These are phyloP conservation scores for Leccinum subgranulosum DNA, from an alignment of 768 basidiomycete genomes.

Conservation along the genomic window DNA sequence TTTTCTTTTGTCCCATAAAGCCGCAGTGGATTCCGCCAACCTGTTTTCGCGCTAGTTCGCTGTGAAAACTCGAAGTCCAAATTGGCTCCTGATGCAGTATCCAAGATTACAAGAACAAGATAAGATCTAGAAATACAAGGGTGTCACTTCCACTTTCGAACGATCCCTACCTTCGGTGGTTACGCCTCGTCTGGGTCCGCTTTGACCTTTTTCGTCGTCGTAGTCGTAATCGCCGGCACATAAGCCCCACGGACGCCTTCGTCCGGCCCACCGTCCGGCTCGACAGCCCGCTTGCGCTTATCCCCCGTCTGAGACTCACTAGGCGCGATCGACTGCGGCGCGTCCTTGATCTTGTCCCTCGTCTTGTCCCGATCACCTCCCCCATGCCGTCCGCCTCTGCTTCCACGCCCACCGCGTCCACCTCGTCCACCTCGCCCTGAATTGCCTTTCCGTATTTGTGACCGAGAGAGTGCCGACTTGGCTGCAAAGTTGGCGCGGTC, in stretches of 20 bases:
- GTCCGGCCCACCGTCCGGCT: slow-evolving; percentile 75
- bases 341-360: slow-evolving; percentile 15
- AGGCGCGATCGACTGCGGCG: slow-evolving; percentile 19
- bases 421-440: slow-evolving; percentile 45
- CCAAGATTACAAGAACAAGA: neutral
- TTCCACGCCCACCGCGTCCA: slow-evolving; percentile 37
- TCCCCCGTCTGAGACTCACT: slow-evolving; percentile 55
- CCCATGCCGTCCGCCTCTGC: slow-evolving; percentile 20
- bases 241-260: slow-evolving; percentile 60
- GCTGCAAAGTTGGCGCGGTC: slow-evolving; percentile 73
- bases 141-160: neutral
- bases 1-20: neutral
- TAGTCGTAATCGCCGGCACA: slow-evolving; percentile 46
- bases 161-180: neutral
- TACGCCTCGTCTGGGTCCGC: slow-evolving; percentile 31
- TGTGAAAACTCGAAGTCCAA: neutral
- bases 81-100: neutral
- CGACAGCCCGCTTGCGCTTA: slow-evolving; percentile 73
- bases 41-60: neutral
- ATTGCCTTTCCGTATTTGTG: slow-evolving; percentile 37
- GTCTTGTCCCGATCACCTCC: slow-evolving; percentile 22
- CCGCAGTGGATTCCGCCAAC: neutral
- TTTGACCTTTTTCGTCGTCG: slow-evolving; percentile 39
- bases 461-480: slow-evolving; percentile 40
- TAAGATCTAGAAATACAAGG: slow-evolving; percentile 14